A percentile compares a stretch with the other conserved stretches of the same genome.
These are phyloP conservation scores for Alternaria brassicicola DNA, from an alignment of 2,329 filamentous ascomycete genomes.

Conservation along the genomic window DNA sequence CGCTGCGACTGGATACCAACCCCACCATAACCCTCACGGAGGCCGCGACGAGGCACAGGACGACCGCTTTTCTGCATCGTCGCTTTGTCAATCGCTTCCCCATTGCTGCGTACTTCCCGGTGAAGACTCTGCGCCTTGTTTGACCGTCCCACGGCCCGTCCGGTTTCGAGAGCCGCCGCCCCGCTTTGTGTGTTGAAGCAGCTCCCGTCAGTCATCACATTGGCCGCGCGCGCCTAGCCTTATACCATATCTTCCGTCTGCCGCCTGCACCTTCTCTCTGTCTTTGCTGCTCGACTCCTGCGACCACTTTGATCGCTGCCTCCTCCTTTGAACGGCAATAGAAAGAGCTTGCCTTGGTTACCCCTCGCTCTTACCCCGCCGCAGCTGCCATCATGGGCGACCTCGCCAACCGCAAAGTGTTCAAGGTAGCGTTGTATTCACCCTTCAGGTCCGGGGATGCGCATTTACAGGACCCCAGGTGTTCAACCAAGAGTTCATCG, in stretches of 20 bases:
- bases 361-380: conserved; percentile 6
- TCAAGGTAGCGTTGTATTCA: conserved; percentile 28
- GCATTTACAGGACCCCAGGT: conserved; percentile 50
- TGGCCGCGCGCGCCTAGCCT: conserved; percentile 39
- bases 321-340: background rate
- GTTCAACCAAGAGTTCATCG: conserved; percentile 99
- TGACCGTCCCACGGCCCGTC: conserved; percentile 18
- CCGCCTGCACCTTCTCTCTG: conserved; percentile 18
- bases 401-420: conserved; percentile 72
- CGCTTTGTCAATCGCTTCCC: conserved; percentile 22
- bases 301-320: background rate
- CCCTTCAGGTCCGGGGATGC: background rate
- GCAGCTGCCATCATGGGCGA: conserved; percentile 58
- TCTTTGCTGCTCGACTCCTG: conserved; percentile 13
- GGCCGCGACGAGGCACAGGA: conserved; percentile 23
- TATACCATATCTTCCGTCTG: conserved; percentile 31
- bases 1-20: conserved; percentile 19
- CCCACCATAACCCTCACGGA: conserved; percentile 20
- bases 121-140: conserved; percentile 22
- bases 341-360: conserved; percentile 56
- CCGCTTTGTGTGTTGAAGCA: conserved; percentile 24
- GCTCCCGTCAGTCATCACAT: conserved; percentile 31
- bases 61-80: conserved; percentile 28
- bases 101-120: conserved; percentile 16
- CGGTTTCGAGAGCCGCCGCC: conserved; percentile 29